These are phyloP conservation scores for Mariannaea sp. DNA, from an alignment of 2,329 filamentous ascomycete species.

Conservation along the genomic window DNA sequence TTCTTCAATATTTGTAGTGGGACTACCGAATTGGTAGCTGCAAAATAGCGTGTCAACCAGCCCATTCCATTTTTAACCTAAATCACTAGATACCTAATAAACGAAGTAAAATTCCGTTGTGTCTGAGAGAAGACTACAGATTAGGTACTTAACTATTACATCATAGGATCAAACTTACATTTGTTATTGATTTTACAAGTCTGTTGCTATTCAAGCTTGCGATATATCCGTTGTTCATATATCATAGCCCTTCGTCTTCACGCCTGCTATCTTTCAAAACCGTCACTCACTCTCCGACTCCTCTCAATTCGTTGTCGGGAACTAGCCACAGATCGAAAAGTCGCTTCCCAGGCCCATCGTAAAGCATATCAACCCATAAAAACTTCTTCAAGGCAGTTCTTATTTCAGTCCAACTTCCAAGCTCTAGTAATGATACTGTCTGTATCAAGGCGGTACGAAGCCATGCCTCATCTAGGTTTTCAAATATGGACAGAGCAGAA, in stretches of 20 bases:
- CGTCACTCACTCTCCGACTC: neutral
- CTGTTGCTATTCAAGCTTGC: no score
- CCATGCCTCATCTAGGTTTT: slow-evolving; percentile 17
- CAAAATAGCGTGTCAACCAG: no score
- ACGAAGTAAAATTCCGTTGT: no score
- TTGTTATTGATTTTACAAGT: no score
- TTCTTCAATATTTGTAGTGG: no score
- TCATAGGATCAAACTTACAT: no score
- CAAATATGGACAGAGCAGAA: slow-evolving; percentile 17
- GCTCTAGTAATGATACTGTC: neutral
- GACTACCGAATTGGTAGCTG: no score
- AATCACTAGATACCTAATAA: no score
- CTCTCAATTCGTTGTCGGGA: neutral
- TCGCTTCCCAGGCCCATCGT: slow-evolving; percentile 1
- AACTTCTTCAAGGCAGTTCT: slow-evolving; percentile 3
- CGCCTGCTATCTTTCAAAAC: neutral
- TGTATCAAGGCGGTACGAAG: slow-evolving; percentile 4
- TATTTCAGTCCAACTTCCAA: slow-evolving; percentile 8
- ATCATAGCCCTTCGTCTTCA: neutral
- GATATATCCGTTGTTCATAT: neutral
- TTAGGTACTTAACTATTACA: no score
- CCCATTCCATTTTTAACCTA: no score
- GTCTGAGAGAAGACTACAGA: no score
- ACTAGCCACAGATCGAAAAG: slow-evolving; percentile 2
- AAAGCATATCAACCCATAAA: slow-evolving; percentile 17